Base-by-base conservation (phyloP, 208 protist species). In the Leishmania braziliensis region DNA sequence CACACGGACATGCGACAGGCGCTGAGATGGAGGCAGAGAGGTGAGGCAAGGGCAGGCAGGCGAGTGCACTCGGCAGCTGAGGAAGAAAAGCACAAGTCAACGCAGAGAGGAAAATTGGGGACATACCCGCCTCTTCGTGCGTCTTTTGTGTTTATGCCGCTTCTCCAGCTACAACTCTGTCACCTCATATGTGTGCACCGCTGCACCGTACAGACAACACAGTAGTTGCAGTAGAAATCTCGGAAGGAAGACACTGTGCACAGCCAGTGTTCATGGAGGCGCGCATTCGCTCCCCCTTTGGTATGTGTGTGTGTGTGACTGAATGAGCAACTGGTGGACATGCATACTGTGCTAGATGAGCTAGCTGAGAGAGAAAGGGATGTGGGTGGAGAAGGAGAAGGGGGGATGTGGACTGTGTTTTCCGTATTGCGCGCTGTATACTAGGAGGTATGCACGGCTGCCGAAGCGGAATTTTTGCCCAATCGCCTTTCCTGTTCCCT, bases 51-150 rank as follows among this genome's bases (percentile, higher is more conserved):
- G 29, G 29, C 29, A 29, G 62, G 62, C 26, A 66, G 62, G 36
- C 12, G 23, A 39, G 29, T 5, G 62, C 29, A 66, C 9, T 72
- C 66, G 43, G 66, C 39, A 48, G 0, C 26, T 18, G 71, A 75
- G 14, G 33, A 51, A 53, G 50, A 23, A 2, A 26, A 72, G 12
- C 29, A 3, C 29, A 66, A 39, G 4, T 29, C 51, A 70, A 6
- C 4, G 60, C 1, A 72, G 79, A 77, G 69, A 75, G 85, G 87
- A 90, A 87, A 90, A 56, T 85, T 90, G 87, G 87, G 87, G 87
- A 90, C 87, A 90, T 84, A 90, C 87, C 87, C 82, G 87, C 87
- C 85, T 77, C 65, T 65, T 66, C 3, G 18, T 39, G 12, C 18
- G n/a, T 16, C 36, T 26, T 66, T 29, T 39, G 62, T n/a, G 72